A percentile compares a stretch with the other conserved stretches of the same genome.
Evolutionary conservation across 768 basidiomycete genomes (phyloP).

Genomic region (Amanita inopinata): DNA sequence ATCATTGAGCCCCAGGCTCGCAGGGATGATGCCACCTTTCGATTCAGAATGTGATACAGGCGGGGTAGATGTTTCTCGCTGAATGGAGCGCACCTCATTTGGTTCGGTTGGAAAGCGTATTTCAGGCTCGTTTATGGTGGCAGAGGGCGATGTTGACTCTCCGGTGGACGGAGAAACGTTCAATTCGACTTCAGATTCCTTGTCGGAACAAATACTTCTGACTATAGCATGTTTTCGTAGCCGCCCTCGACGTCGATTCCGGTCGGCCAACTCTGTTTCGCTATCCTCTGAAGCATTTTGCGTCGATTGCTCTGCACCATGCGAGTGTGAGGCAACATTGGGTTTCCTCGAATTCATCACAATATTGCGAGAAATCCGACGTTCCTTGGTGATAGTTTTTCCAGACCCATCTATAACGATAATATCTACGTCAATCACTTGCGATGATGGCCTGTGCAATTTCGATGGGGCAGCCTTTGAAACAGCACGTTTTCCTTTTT

Average conservation of each 20-base stretch:
- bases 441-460: conserved; percentile 26
- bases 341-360: conserved; percentile 23
- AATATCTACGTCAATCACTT: conserved; percentile 57
- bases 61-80: too few species aligned
- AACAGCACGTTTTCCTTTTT: conserved; percentile 4
- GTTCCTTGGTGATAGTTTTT: conserved; percentile 47
- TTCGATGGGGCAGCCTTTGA: neutral
- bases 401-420: conserved; percentile 55
- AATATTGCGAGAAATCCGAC: conserved; percentile 41
- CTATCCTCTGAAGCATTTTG: conserved; percentile 12
- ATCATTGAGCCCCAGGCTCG: too few species aligned
- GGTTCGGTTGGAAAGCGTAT: too few species aligned
- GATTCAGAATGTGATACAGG: too few species aligned
- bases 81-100: too few species aligned
- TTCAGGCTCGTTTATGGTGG: neutral
- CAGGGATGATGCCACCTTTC: too few species aligned
- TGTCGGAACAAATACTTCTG: neutral
- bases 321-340: conserved; percentile 8
- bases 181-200: neutral
- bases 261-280: conserved; percentile 17
- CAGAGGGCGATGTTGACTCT: neutral
- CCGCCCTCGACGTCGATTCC: conserved; percentile 12
- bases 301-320: neutral
- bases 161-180: neutral
- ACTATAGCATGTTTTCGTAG: neutral